Evolutionary conservation across 495 filamentous ascomycete genomes (phyloP).

Genomic region (Corynascus novoguineensis): DNA sequence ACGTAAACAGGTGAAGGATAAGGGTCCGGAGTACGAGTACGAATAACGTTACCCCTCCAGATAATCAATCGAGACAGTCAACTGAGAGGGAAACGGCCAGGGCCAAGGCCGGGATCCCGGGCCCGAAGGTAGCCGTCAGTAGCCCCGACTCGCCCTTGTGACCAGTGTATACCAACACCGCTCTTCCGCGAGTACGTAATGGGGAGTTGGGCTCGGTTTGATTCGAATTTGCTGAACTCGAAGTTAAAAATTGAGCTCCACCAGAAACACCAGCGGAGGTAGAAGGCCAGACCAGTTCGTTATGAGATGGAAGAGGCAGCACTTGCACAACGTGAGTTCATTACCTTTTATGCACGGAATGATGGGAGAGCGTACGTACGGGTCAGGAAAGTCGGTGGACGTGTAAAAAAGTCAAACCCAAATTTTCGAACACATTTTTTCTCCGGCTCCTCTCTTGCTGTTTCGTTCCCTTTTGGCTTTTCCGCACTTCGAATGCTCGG

Average conservation of each 20-base stretch:
- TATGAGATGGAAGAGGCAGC: too few relatives aligned
- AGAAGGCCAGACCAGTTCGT: too few relatives aligned
- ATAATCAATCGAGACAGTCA: background rate
- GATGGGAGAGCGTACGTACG: too few relatives aligned
- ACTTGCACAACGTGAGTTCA: too few relatives aligned
- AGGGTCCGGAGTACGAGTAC: background rate
- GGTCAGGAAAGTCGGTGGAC: too few relatives aligned
- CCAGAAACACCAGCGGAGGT: background rate
- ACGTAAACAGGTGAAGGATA: background rate
- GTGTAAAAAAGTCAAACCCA: too few relatives aligned
- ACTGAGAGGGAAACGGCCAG: background rate
- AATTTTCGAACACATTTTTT: too few relatives aligned
- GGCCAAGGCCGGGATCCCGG: background rate
- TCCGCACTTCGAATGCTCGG: too few relatives aligned
- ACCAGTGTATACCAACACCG: constrained; percentile 8
- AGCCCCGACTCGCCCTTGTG: constrained; percentile 15
- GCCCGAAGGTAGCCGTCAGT: constrained; percentile 15
- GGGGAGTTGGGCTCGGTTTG: background rate
- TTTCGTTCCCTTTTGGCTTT: too few relatives aligned
- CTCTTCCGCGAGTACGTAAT: constrained; percentile 11
- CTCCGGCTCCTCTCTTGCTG: too few relatives aligned
- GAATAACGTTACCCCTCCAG: background rate
- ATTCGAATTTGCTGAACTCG: background rate
- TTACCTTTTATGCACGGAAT: too few relatives aligned
- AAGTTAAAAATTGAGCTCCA: background rate